Evolutionary conservation across 495 filamentous ascomycete species (phyloP), one percentile per base, ranked within the genome.

Genomic region (Hypoxylon fuscum): DNA sequence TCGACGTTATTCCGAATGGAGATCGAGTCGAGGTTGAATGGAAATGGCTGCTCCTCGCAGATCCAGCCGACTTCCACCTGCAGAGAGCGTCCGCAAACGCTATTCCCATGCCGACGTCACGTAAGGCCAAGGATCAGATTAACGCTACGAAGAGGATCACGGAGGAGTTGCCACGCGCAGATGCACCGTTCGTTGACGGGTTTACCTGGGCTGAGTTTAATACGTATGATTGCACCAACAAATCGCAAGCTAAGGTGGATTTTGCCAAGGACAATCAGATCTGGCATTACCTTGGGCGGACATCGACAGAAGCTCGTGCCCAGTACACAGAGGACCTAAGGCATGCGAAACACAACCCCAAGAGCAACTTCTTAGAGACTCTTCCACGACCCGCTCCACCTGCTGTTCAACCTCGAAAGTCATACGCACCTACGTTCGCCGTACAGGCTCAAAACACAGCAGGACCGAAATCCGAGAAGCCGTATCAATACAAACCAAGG

Each of bases 291-390:
- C 81, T 98, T 62, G 91, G 90, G 14, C 83, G 86, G 68, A 85
- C 81, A 44, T 97, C 94, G 41, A 98, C 95, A 15, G 95, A 98
- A 70, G 89, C 92, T 68, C 93, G 88, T 75, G 88, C 91, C 40
- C 90, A 96, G 70, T 98, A 92, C 79, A 96, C 95, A 23, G 89
- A 95, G 62, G 88, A 96, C 78, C 86, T 82, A 58, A 76, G 76
- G 34, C 86, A 83, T 15, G 75, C 69, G 1, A 62, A 50, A 38
- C 78, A 88, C 61, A 87, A 85, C 50, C 59, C 74, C 25, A 84
- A 84, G 73, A 83, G 81, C 55, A 85, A 84, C 62, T 90, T 86
- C 73, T 62, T 89, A 71, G 85, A 88, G 42, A 83, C 83, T 1
- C 74, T 89, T 51, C 82, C 79, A 11, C 84, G 84, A 66, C 81